A percentile compares a stretch with the other conserved stretches of the same genome.
Evolutionary conservation across 352 stramenopile genomes (phyloP).

Genomic region (Pythium dissimile): DNA sequence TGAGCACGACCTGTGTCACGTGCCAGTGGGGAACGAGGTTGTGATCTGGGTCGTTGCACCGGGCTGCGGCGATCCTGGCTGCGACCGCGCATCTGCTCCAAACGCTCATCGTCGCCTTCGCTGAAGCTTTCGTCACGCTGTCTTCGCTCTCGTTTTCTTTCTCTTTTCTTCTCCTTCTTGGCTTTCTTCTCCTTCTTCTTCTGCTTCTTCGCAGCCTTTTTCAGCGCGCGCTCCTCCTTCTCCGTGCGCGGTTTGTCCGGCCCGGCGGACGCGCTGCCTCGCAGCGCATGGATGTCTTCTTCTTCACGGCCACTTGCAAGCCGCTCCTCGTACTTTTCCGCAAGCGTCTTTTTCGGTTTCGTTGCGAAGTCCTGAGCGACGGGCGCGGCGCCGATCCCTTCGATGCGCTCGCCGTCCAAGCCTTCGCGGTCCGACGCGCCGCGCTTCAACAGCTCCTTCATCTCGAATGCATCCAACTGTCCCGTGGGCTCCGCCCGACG

Average conservation of each 20-base stretch:
- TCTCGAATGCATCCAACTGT: constrained; percentile 66
- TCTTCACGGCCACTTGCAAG: constrained; percentile 38
- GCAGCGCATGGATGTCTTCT: constrained; percentile 64
- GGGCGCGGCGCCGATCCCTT: constrained; percentile 79
- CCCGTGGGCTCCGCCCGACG: constrained; percentile 39
- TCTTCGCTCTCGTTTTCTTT: constrained; percentile 50
- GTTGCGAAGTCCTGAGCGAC: constrained; percentile 39
- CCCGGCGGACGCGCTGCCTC: constrained; percentile 29
- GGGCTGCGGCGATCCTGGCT: not conserved
- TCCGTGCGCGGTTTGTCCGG: constrained; percentile 11
- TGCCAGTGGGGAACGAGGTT: too few species aligned
- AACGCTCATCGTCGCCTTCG: not conserved
- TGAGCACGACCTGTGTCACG: not conserved
- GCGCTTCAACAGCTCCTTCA: constrained; percentile 84
- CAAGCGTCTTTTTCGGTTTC: constrained; percentile 62
- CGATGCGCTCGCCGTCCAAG: constrained; percentile 71
- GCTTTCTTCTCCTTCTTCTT: constrained; percentile 58
- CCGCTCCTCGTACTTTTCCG: constrained; percentile 64
- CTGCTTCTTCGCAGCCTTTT: constrained; percentile 53
- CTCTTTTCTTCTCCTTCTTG: constrained; percentile 67
- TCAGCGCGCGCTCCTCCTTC: constrained; percentile 34
- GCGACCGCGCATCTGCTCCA: not conserved
- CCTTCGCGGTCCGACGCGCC: constrained; percentile 70
- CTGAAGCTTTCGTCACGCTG: not conserved
- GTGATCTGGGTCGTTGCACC: not conserved